Percentiles rank a stretch among this genome's conserved stretches.
Conservation (phyloP, 495 filamentous ascomycete species). For the Penicillium ochrochloron region DNA sequence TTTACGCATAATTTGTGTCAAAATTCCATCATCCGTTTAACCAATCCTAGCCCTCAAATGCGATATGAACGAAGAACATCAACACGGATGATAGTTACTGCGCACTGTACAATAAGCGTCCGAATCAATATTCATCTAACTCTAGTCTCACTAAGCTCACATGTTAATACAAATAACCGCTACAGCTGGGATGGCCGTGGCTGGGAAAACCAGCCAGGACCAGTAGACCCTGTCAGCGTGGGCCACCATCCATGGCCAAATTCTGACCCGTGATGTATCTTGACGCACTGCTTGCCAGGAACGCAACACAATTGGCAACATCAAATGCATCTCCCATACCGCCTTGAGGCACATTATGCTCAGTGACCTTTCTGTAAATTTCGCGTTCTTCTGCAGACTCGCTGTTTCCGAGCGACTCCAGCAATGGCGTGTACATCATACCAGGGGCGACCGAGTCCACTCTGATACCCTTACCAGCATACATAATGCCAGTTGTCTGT, state of each 20-base stretch:
- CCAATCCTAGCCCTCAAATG: background rate
- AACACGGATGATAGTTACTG: background rate
- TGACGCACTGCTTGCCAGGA: conserved; percentile 19
- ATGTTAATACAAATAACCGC: background rate
- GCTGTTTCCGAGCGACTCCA: conserved; percentile 24
- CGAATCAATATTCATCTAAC: background rate
- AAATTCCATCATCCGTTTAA: background rate
- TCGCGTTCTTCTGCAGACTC: conserved; percentile 18
- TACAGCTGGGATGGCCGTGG: background rate
- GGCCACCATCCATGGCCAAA: conserved; percentile 4
- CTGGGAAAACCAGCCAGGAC: conserved; percentile 10
- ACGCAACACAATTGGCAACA: conserved; percentile 22
- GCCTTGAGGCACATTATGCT: conserved; percentile 25
- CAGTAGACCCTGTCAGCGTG: too few species aligned
- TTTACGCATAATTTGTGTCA: background rate
- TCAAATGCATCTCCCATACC: conserved; percentile 29
- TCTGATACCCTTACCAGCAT: conserved; percentile 48
- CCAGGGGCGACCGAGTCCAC: conserved; percentile 57
- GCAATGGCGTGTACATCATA: conserved; percentile 48
- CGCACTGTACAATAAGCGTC: background rate
- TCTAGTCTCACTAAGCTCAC: background rate
- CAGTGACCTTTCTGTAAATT: conserved; percentile 18
- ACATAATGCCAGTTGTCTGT: conserved; percentile 52
- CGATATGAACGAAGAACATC: background rate
- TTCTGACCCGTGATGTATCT: conserved; percentile 24